Conservation (phyloP, 2,329 filamentous ascomycete species). For the Hirsutella minnesotensis region DNA sequence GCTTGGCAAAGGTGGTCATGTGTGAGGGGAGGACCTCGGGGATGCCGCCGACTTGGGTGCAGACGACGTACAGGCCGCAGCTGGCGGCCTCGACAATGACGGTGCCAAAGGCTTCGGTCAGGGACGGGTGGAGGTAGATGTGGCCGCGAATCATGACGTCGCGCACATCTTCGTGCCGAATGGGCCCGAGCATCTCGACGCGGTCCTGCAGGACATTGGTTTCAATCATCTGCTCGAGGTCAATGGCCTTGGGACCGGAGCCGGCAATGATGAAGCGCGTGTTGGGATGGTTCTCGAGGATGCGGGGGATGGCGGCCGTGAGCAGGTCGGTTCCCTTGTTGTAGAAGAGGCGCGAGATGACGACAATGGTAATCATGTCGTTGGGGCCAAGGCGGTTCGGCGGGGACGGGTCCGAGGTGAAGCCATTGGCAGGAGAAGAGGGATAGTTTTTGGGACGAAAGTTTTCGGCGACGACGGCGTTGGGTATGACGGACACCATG, state of each 20-base stretch:
- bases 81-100: conserved; percentile 96
- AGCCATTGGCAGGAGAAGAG: conserved; percentile 19
- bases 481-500: conserved; percentile 97
- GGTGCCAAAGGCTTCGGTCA: conserved; percentile 95
- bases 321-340: conserved; percentile 97
- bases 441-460: conserved; percentile 56
- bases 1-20: conserved; percentile 96
- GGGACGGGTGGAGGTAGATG: conserved; percentile 87
- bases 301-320: conserved; percentile 90
- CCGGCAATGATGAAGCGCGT: conserved; percentile 96
- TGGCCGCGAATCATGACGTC: conserved; percentile 96
- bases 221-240: conserved; percentile 96
- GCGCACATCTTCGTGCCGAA: conserved; percentile 91
- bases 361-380: conserved; percentile 89
- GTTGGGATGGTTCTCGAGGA: conserved; percentile 79
- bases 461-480: conserved; percentile 93
- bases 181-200: conserved; percentile 81
- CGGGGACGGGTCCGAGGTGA: conserved; percentile 38
- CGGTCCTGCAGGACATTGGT: conserved; percentile 87
- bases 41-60: conserved; percentile 91
- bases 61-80: conserved; percentile 92
- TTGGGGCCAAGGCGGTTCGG: conserved; percentile 64
- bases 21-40: conserved; percentile 90
- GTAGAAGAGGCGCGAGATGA: conserved; percentile 94
- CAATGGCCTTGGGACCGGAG: conserved; percentile 91